phyloP scores from a whole-genome alignment of 2,329 filamentous ascomycete species.

The Epichloe typhina region DNA sequence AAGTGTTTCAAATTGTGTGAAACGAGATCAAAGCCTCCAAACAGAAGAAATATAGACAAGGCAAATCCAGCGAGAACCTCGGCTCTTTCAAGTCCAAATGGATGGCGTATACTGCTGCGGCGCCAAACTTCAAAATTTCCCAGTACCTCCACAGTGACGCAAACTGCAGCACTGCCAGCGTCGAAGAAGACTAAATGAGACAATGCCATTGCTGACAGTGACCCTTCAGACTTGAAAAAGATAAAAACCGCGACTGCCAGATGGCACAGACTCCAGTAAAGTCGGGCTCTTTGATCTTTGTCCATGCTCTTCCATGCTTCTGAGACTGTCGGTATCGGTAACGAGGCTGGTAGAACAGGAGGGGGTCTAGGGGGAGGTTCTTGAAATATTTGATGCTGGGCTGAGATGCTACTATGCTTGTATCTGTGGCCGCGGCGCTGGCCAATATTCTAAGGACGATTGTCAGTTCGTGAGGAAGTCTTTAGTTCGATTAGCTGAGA shows the following conservation, averaged over 20 bases:
- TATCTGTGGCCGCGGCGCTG: constrained; percentile 93
- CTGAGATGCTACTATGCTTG: constrained; percentile 87
- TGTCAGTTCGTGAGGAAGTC: not conserved
- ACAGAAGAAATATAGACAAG: constrained; percentile 91
- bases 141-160: constrained; percentile 82
- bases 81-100: constrained; percentile 81
- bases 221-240: constrained; percentile 73
- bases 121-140: constrained; percentile 98
- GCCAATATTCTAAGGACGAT: constrained; percentile 55
- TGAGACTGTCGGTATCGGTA: constrained; percentile 78
- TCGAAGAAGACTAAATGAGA: constrained; percentile 94
- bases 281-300: constrained; percentile 65
- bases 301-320: constrained; percentile 90
- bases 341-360: constrained; percentile 75
- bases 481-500: constrained; percentile 2
- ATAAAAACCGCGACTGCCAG: constrained; percentile 71
- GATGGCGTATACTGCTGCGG: constrained; percentile 79
- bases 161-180: constrained; percentile 80
- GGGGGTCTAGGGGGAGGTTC: constrained; percentile 79
- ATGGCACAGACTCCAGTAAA: constrained; percentile 86
- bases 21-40: constrained; percentile 91
- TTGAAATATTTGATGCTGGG: constrained; percentile 86
- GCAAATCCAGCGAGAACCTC: constrained; percentile 94
- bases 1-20: constrained; percentile 88
- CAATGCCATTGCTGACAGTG: constrained; percentile 79